These are phyloP conservation scores for Boletus reticulatus DNA, from an alignment of 768 basidiomycete genomes.

Conservation along the genomic window DNA sequence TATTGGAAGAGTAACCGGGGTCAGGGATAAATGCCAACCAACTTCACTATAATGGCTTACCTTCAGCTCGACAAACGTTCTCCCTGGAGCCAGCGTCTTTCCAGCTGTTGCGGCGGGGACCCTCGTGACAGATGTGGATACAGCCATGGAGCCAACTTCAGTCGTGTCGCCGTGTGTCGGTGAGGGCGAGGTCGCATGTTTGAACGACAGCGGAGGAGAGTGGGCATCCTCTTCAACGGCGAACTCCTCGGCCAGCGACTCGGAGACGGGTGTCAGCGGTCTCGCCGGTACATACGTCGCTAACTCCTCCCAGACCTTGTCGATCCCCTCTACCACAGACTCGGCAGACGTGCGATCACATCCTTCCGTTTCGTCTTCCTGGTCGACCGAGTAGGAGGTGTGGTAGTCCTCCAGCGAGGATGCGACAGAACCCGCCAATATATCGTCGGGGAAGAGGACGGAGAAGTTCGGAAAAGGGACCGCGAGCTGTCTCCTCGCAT, in stretches of 20 bases:
- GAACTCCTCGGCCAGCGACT: slow-evolving; percentile 1
- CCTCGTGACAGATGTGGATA: no score
- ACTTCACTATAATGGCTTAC: neutral
- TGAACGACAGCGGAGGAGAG: slow-evolving; percentile 5
- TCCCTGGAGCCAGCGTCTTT: neutral
- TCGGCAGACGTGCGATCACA: neutral
- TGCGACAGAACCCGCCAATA: neutral
- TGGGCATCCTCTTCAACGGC: neutral
- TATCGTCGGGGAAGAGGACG: slow-evolving; percentile 8
- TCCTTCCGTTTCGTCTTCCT: neutral
- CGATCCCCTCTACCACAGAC: neutral
- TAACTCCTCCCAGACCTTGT: neutral
- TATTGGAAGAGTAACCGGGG: neutral
- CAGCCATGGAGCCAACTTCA: no score
- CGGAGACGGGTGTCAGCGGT: slow-evolving; percentile 5
- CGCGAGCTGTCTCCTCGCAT: slow-evolving; percentile 7
- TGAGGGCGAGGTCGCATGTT: neutral
- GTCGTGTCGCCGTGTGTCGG: no score
- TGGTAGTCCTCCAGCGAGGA: neutral
- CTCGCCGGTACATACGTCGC: neutral
- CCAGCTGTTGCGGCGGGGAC: neutral
- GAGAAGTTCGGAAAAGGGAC: slow-evolving; percentile 11
- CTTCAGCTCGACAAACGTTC: neutral
- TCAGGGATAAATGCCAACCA: neutral
- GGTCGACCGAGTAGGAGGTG: slow-evolving; percentile 1